Percentiles rank a stretch among this genome's conserved stretches.
Conservation (phyloP, 2,329 filamentous ascomycete species). For the Volutella citrinella region DNA sequence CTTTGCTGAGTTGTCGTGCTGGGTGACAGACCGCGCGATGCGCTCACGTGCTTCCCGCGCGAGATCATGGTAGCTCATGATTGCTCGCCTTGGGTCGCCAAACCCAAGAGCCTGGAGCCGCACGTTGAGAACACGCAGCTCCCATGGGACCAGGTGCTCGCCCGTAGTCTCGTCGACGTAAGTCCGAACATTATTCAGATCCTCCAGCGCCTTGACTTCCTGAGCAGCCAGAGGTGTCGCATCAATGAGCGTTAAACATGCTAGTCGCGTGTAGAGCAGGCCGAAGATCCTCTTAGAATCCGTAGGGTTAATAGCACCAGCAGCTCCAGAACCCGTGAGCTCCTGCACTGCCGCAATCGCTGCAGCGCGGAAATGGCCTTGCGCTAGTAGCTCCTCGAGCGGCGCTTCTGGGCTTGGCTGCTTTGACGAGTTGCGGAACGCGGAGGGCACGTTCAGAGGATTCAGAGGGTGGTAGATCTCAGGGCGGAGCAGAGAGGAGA, state of each 20-base stretch:
- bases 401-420: slow-evolving; percentile 62
- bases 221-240: slow-evolving; percentile 67
- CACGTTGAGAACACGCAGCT: slow-evolving; percentile 77
- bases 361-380: slow-evolving; percentile 77
- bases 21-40: slow-evolving; percentile 44
- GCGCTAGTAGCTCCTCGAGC: slow-evolving; percentile 63
- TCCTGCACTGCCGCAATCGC: slow-evolving; percentile 65
- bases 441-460: slow-evolving; percentile 53
- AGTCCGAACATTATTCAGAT: slow-evolving; percentile 52
- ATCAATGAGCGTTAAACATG: slow-evolving; percentile 77
- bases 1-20: slow-evolving; percentile 51
- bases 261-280: slow-evolving; percentile 76
- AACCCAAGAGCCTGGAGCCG: slow-evolving; percentile 84
- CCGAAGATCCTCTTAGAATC: slow-evolving; percentile 68
- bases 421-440: slow-evolving; percentile 68
- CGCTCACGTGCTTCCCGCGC: slow-evolving; percentile 70
- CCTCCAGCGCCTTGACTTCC: slow-evolving; percentile 62
- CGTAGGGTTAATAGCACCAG: slow-evolving; percentile 44
- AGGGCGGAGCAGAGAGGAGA: slow-evolving; percentile 75
- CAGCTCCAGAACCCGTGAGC: slow-evolving; percentile 49
- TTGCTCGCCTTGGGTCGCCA: slow-evolving; percentile 75
- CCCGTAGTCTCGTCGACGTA: slow-evolving; percentile 55
- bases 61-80: slow-evolving; percentile 89
- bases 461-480: slow-evolving; percentile 82
- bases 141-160: slow-evolving; percentile 78